Evolutionary conservation across 495 filamentous ascomycete species (phyloP), one percentile per base, ranked within the genome.

Genomic region (Aspergillus wentii): DNA sequence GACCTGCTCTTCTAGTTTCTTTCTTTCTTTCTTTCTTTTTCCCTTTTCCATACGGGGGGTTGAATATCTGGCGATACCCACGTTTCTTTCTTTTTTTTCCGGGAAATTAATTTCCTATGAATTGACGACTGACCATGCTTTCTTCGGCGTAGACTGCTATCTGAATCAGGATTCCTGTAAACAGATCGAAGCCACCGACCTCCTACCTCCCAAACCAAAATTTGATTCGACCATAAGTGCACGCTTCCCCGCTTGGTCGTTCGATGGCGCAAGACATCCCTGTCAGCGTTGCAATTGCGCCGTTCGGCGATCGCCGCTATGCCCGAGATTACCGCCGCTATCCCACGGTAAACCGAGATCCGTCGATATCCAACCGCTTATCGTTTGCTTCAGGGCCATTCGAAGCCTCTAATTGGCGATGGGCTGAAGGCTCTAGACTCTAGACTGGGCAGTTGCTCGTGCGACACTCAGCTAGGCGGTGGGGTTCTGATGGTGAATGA

Each of bases 161-260:
- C 80, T 44, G 82, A 86, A 65, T 86, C 82, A 44, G 82, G 82
- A 54, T 86, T 86, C 68, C 67, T 86, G 59, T 85, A 77, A 72
- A 47, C 46, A 42, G 44, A 43, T 28, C 35, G 17, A 41, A 36
- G 22, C 28, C 2, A 21, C 20, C 30, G 15, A 36, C 25, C 16
- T 23, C 8, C 30, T 11, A n/a, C n/a, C n/a, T n/a, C n/a, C n/a
- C n/a, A n/a, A n/a, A n/a, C n/a, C n/a, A n/a, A n/a, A n/a, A n/a
- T n/a, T n/a, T n/a, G n/a, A n/a, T n/a, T n/a, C n/a, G n/a, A n/a
- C n/a, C n/a, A n/a, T n/a, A n/a, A n/a, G n/a, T n/a, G n/a, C n/a
- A n/a, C n/a, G n/a, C n/a, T n/a, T n/a, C n/a, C n/a, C n/a, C n/a
- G n/a, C n/a, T n/a, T n/a, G n/a, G n/a, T n/a, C n/a, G n/a, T n/a